These are phyloP conservation scores for Fistulinella prunicolor DNA, from an alignment of 768 basidiomycete genomes.

Conservation along the genomic window DNA sequence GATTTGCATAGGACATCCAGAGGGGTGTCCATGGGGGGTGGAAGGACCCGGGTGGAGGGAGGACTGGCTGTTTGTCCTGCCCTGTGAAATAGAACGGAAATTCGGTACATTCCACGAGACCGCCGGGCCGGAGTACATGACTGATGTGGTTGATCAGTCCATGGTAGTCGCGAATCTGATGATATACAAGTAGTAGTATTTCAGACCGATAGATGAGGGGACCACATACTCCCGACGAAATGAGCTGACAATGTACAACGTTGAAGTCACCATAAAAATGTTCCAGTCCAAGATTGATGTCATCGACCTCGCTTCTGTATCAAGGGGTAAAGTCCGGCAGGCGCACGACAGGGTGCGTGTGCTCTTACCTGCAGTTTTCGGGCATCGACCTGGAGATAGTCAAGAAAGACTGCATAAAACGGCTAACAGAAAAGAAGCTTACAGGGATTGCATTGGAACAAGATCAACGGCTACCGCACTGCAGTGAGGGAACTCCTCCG, in stretches of 20 bases:
- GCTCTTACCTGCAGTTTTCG: conserved; percentile 58
- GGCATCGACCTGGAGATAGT: conserved; percentile 55
- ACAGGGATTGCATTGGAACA: conserved; percentile 75
- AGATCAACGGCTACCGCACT: conserved; percentile 73
- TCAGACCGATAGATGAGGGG: conserved; percentile 9
- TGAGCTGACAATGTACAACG: conserved; percentile 68
- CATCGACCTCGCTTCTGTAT: conserved; percentile 75
- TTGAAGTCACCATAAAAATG: conserved; percentile 80
- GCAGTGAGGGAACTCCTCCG: conserved; percentile 68
- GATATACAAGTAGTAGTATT: conserved; percentile 11
- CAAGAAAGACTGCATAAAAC: conserved; percentile 15
- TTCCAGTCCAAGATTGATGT: conserved; percentile 80
- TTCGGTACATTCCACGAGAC: conserved; percentile 64
- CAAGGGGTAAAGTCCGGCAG: conserved; percentile 4
- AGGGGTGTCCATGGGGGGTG: conserved; percentile 57
- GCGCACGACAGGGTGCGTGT: conserved; percentile 3
- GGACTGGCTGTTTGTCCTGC: conserved; percentile 41
- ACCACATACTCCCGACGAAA: conserved; percentile 67
- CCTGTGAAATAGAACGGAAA: conserved; percentile 69
- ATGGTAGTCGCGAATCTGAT: conserved; percentile 66
- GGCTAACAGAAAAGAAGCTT: conserved; percentile 29
- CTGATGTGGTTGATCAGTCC: conserved; percentile 63
- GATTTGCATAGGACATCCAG: conserved; percentile 55
- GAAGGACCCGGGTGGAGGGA: conserved; percentile 41
- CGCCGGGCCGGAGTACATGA: conserved; percentile 65